phyloP scores from a whole-genome alignment of 2,329 filamentous ascomycete species.

The Ascochyta fabae region DNA sequence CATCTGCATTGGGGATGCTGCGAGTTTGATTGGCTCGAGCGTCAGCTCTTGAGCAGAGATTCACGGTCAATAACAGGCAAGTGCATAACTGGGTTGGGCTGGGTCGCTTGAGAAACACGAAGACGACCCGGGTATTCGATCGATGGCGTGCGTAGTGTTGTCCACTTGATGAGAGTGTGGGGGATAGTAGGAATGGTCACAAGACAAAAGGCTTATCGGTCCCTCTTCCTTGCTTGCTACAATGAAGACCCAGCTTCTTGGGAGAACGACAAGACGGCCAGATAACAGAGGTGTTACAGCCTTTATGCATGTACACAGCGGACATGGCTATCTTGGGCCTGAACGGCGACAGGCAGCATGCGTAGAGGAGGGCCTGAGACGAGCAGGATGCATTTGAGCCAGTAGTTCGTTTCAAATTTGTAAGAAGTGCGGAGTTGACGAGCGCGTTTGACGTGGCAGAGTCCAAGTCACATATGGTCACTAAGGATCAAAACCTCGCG shows the following conservation, averaged over 20 bases:
- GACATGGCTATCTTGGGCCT: slow-evolving; percentile 4
- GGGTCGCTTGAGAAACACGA: slow-evolving; percentile 7
- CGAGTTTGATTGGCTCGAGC: slow-evolving; percentile 6
- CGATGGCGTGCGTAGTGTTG: slow-evolving; percentile 17
- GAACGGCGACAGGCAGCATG: slow-evolving; percentile 4
- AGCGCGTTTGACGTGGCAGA: slow-evolving; percentile 6
- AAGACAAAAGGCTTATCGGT: slow-evolving; percentile 17
- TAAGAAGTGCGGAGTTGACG: slow-evolving; percentile 18
- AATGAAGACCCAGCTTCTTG: slow-evolving; percentile 2
- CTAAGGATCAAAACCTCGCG: background rate
- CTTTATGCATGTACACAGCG: slow-evolving; percentile 9
- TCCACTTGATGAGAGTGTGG: slow-evolving; percentile 11
- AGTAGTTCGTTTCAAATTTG: slow-evolving; percentile 20
- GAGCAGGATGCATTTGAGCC: slow-evolving; percentile 17
- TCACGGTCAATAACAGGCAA: slow-evolving; percentile 11
- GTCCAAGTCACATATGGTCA: background rate
- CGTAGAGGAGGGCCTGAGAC: slow-evolving; percentile 14
- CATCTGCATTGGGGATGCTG: background rate
- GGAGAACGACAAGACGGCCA: slow-evolving; percentile 6
- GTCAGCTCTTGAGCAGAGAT: slow-evolving; percentile 1
- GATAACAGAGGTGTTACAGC: slow-evolving; percentile 12
- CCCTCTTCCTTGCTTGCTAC: slow-evolving; percentile 12
- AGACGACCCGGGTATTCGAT: slow-evolving; percentile 8
- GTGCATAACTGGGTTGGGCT: slow-evolving; percentile 1
- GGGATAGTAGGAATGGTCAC: slow-evolving; percentile 15